A percentile compares a stretch with the other conserved stretches of the same genome.
These are phyloP conservation scores for Sideroxylon spinosum DNA, from an alignment of 179 eudicot species.

Conservation along the genomic window DNA sequence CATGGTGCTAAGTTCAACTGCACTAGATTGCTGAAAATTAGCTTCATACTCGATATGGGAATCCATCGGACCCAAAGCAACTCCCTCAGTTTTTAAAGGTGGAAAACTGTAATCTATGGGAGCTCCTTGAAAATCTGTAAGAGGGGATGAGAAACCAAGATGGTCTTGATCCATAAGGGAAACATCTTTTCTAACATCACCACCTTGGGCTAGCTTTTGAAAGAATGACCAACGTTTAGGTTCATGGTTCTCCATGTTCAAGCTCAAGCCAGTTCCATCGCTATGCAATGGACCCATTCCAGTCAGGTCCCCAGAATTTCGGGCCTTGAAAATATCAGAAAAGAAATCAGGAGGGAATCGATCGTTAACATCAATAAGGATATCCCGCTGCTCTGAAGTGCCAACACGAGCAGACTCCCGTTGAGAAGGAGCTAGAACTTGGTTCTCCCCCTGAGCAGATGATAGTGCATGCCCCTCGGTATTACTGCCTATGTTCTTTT, in stretches of 20 bases:
- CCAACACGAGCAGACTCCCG: slow-evolving; percentile 25
- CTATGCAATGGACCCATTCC: slow-evolving; percentile 45
- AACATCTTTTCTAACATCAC: slow-evolving; percentile 44
- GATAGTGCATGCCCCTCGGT: slow-evolving; percentile 1
- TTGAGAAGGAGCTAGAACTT: slow-evolving; percentile 16
- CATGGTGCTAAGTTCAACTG: slow-evolving; percentile 20
- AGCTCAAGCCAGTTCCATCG: slow-evolving; percentile 79
- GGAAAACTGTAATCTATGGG: slow-evolving; percentile 24
- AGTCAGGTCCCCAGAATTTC: slow-evolving; percentile 48
- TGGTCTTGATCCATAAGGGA: slow-evolving; percentile 56
- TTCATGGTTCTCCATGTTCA: slow-evolving; percentile 79
- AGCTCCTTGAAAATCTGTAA: slow-evolving; percentile 7
- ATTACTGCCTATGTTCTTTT: background rate
- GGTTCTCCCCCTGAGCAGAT: slow-evolving; percentile 12
- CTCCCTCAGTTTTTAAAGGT: slow-evolving; percentile 19
- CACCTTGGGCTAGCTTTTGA: slow-evolving; percentile 73
- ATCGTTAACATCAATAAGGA: slow-evolving; percentile 84
- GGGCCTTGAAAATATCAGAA: slow-evolving; percentile 74
- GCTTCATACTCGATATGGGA: slow-evolving; percentile 15
- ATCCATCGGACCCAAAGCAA: slow-evolving; percentile 14
- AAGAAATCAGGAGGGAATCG: slow-evolving; percentile 87
- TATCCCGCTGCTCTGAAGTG: slow-evolving; percentile 44
- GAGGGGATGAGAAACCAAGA: slow-evolving; percentile 17
- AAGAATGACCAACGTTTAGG: slow-evolving; percentile 88
- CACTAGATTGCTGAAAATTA: slow-evolving; percentile 18